These are phyloP conservation scores for Calendula officinalis DNA, from an alignment of 129 eudicot genomes.

Conservation along the genomic window DNA sequence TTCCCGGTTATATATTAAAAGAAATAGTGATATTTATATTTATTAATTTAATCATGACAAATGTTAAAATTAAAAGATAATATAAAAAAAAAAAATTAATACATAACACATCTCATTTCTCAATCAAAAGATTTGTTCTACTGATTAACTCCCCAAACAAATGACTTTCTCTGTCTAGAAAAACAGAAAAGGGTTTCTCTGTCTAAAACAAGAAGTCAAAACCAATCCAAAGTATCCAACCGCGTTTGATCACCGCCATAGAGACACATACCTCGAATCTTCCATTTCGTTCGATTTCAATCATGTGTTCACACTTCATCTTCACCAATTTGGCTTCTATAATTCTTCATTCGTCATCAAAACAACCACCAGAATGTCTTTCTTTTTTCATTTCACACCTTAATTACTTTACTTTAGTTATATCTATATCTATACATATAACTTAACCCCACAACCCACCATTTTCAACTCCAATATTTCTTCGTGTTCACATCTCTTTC, in stretches of 20 bases:
- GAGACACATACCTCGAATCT: slow-evolving; percentile 49
- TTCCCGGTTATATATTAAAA: too few relatives aligned
- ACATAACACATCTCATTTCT: too few relatives aligned
- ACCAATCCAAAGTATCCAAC: slow-evolving; percentile 56
- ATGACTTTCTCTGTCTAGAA: neutral
- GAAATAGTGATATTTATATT: too few relatives aligned
- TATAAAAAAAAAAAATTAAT: too few relatives aligned
- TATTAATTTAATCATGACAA: too few relatives aligned
- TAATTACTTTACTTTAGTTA: neutral
- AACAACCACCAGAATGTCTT: slow-evolving; percentile 20
- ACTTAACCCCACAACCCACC: neutral
- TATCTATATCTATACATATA: slow-evolving; percentile 2
- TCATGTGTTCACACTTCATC: slow-evolving; percentile 47
- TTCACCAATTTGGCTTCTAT: slow-evolving; percentile 16
- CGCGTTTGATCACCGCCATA: slow-evolving; percentile 49
- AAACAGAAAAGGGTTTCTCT: neutral
- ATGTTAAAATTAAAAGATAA: too few relatives aligned
- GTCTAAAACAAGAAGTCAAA: slow-evolving; percentile 31
- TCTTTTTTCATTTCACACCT: slow-evolving; percentile 19
- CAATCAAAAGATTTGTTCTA: too few relatives aligned
- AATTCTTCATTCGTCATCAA: slow-evolving; percentile 11
- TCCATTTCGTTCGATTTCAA: slow-evolving; percentile 37
- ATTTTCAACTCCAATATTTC: slow-evolving; percentile 8
- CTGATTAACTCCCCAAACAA: too few relatives aligned
- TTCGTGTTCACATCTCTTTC: slow-evolving; percentile 51